phyloP scores from a whole-genome alignment of 1,284 basidiomycete species.

The Coniferiporia weirii region DNA sequence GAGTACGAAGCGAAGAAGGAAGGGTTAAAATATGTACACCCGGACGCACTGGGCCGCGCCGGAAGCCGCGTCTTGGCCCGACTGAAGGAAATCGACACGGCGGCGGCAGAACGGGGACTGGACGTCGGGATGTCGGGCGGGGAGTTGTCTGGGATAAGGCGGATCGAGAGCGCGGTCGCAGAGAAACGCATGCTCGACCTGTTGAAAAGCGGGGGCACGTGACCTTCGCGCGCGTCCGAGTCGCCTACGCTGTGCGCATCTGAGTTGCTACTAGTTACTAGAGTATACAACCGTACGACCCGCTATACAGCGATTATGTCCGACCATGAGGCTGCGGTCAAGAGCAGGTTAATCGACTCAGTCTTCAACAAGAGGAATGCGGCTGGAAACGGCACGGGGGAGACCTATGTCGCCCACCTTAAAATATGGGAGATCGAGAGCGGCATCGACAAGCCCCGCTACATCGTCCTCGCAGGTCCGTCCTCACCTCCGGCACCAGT shows the following conservation, averaged over 20 bases:
- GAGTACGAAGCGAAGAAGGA: conserved; percentile 39
- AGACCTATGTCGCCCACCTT: conserved; percentile 78
- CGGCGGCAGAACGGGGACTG: conserved; percentile 36
- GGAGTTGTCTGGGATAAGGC: conserved; percentile 40
- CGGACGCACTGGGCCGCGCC: conserved; percentile 34
- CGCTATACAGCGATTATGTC: conserved; percentile 37
- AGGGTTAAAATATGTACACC: conserved; percentile 32
- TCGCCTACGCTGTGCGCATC: not conserved
- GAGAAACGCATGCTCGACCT: conserved; percentile 40
- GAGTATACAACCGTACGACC: not conserved
- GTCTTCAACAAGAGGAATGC: conserved; percentile 74
- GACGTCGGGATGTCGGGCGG: conserved; percentile 40
- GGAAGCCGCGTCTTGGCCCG: conserved; percentile 46
- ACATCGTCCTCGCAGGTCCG: conserved; percentile 83
- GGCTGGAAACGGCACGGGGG: conserved; percentile 51
- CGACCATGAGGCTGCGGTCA: conserved; percentile 43
- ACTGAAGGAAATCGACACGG: conserved; percentile 46
- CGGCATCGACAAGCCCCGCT: conserved; percentile 72
- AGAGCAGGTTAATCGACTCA: conserved; percentile 73
- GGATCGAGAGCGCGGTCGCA: conserved; percentile 44
- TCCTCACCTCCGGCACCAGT: conserved; percentile 23
- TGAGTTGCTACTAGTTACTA: not conserved
- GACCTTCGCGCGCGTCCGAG: not conserved
- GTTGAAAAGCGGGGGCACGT: conserved; percentile 36
- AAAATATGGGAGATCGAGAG: conserved; percentile 77